Evolutionary conservation across 1,284 basidiomycete genomes (phyloP), one percentile per base, ranked within the genome.

Genomic region (Microbotryum silenes-acaulis): DNA sequence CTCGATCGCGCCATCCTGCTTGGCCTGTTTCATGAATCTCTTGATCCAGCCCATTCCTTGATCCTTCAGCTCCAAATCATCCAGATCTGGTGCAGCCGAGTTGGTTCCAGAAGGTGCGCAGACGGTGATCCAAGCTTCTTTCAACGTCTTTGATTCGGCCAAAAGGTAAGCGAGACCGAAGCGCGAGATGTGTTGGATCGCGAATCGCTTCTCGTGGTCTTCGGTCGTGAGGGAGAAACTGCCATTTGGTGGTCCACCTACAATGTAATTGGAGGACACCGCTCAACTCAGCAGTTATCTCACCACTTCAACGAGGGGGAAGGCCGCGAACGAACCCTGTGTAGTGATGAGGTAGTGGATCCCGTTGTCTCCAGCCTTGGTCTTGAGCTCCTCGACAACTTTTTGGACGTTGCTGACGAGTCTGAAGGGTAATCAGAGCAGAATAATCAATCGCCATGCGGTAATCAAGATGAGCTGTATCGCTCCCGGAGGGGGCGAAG

Each of bases 131-230:
- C 74, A 66, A 7, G 71, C 63, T 4, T 68, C 58, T 52, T 74
- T 75, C 62, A 77, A 66, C 9, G 70, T 70, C 9, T 70, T 71
- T 1, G 66, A 60, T 48, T 72, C 65, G 7, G 74, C 68, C 42
- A 77, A 70, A 6, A 70, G 61, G 51, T 74, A 71, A 14, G 73
- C 73, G 42, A 77, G 60, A 1, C 72, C 72, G 57, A 76, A 74
- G 14, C 76, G 73, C 9, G 73, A 74, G 16, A 77, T 65, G 9
- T 71, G 70, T 56, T 76, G 74, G 21, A 77, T 72, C 23, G 74
- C 71, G 44, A 75, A 77, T 50, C 73, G 72, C 7, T 55, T 54
- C 29, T 76, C 75, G 59, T 70, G 61, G 10, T 70, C 68, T 44
- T 69, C 63, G 7, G 52, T 46, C 16, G 63, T 67, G 47, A 64